These are phyloP conservation scores for Paecilomyces sp. DNA, from an alignment of 2,329 filamentous ascomycete genomes.

Conservation along the genomic window DNA sequence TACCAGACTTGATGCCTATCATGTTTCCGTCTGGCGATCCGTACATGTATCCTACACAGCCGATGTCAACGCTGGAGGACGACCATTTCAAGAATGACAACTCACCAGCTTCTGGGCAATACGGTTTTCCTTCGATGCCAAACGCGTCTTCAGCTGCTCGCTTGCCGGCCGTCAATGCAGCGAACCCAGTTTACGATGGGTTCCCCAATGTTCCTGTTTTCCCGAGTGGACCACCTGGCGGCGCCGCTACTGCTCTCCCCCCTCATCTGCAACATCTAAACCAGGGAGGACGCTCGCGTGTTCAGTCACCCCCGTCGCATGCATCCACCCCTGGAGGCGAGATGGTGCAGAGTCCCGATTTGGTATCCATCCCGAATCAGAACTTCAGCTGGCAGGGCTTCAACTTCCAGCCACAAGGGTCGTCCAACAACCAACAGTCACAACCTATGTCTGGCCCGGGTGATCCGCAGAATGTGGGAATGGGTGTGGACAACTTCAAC, in stretches of 20 bases:
- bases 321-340: conserved; percentile 23
- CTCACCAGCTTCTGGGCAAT: conserved; percentile 11
- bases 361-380: conserved; percentile 35
- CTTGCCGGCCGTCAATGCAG: conserved; percentile 7
- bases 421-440: conserved; percentile 10
- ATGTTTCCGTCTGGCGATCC: conserved; percentile 46
- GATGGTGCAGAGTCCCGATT: conserved; percentile 30
- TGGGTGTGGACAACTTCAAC: conserved; percentile 19
- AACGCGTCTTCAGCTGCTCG: conserved; percentile 9
- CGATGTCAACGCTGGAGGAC: conserved; percentile 40
- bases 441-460: conserved; percentile 14
- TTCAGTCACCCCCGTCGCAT: conserved; percentile 27
- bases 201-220: conserved; percentile 21
- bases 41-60: conserved; percentile 44
- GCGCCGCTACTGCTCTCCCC: conserved; percentile 20
- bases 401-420: conserved; percentile 22
- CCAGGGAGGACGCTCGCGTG: conserved; percentile 15
- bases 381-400: conserved; percentile 36
- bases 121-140: conserved; percentile 12
- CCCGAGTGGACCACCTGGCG: conserved; percentile 10
- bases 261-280: conserved; percentile 19
- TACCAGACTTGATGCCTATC: conserved; percentile 43
- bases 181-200: conserved; percentile 19
- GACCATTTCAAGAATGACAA: conserved; percentile 30
- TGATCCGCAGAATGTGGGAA: conserved; percentile 15